Percentiles rank a stretch among this genome's conserved stretches.
Evolutionary conservation across 768 basidiomycete genomes (phyloP).

Genomic region (Mycena galericulata): DNA sequence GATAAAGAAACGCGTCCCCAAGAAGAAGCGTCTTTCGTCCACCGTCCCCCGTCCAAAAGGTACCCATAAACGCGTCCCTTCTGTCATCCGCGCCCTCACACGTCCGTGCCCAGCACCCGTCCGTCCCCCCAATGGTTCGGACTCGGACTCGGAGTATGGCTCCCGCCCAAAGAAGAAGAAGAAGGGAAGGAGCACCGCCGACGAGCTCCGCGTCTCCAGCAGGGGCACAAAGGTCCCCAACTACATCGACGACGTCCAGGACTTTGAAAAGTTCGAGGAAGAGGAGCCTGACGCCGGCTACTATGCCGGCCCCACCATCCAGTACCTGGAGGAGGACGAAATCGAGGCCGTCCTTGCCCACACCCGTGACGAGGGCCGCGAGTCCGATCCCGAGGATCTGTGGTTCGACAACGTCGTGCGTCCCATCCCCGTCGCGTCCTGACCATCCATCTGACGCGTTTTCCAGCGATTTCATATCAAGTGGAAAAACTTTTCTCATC

Average conservation of each 20-base stretch:
- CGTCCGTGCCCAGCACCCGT: slow-evolving; percentile 52
- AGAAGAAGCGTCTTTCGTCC: slow-evolving; percentile 71
- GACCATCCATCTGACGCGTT: slow-evolving; percentile 30
- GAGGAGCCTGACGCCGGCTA: slow-evolving; percentile 69
- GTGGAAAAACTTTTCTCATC: slow-evolving; percentile 98
- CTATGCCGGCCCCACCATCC: slow-evolving; percentile 64
- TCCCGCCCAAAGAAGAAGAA: slow-evolving; percentile 91
- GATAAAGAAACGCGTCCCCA: slow-evolving; percentile 75
- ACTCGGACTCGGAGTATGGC: slow-evolving; percentile 91
- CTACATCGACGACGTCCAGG: slow-evolving; percentile 85
- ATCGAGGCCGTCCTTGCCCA: slow-evolving; percentile 94
- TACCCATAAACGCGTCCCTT: slow-evolving; percentile 43
- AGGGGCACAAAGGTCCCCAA: slow-evolving; percentile 85
- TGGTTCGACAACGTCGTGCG: slow-evolving; percentile 91
- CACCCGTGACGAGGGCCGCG: slow-evolving; percentile 84
- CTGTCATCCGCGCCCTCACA: slow-evolving; percentile 33
- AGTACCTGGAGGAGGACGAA: slow-evolving; percentile 81
- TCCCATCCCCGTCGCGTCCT: slow-evolving; percentile 27
- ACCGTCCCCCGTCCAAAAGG: slow-evolving; percentile 69
- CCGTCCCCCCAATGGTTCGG: slow-evolving; percentile 71
- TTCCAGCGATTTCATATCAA: slow-evolving; percentile 96
- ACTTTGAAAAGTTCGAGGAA: slow-evolving; percentile 79
- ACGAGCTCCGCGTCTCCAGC: slow-evolving; percentile 84
- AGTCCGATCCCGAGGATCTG: slow-evolving; percentile 81
- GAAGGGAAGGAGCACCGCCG: slow-evolving; percentile 64